phyloP scores from a whole-genome alignment of 345 rosid species.

The Hibiscus mutabilis region DNA sequence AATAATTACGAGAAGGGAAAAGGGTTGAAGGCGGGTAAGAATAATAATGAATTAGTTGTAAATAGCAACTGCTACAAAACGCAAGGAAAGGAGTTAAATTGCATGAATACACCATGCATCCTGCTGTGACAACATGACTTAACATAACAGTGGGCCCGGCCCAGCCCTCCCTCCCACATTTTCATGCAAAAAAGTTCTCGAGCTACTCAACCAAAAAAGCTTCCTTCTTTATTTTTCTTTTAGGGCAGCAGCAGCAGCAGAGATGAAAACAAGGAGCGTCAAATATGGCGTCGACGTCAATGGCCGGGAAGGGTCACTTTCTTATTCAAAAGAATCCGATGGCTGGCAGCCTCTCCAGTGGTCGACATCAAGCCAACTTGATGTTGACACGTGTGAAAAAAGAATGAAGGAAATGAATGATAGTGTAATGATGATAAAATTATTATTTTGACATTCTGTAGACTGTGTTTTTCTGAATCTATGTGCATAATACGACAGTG shows the following conservation, averaged over 20 bases:
- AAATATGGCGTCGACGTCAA: neutral
- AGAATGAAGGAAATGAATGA: constrained; percentile 25
- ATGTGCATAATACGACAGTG: neutral
- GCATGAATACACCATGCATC: constrained; percentile 30
- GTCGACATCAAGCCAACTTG: constrained; percentile 13
- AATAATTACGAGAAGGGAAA: too few species aligned
- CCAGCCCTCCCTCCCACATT: constrained; percentile 14
- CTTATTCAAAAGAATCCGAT: constrained; percentile 21
- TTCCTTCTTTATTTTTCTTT: neutral
- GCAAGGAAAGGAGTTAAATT: constrained; percentile 17
- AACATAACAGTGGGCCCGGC: constrained; percentile 16
- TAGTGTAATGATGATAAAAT: constrained; percentile 50
- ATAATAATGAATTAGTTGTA: constrained; percentile 2
- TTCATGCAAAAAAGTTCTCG: constrained; percentile 44
- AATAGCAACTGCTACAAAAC: neutral
- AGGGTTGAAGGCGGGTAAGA: neutral
- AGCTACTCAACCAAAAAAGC: constrained; percentile 34
- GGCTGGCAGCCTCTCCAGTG: constrained; percentile 17
- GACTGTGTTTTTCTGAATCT: constrained; percentile 20
- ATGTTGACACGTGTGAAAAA: constrained; percentile 26
- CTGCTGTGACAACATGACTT: constrained; percentile 12
- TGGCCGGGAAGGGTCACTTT: neutral
- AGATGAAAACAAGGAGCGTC: constrained; percentile 14
- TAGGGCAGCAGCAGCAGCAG: neutral
- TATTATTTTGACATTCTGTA: constrained; percentile 37